Evolutionary conservation across 176 grass and related monocot genomes (phyloP).

Genomic region (Zoysia pacifica): DNA sequence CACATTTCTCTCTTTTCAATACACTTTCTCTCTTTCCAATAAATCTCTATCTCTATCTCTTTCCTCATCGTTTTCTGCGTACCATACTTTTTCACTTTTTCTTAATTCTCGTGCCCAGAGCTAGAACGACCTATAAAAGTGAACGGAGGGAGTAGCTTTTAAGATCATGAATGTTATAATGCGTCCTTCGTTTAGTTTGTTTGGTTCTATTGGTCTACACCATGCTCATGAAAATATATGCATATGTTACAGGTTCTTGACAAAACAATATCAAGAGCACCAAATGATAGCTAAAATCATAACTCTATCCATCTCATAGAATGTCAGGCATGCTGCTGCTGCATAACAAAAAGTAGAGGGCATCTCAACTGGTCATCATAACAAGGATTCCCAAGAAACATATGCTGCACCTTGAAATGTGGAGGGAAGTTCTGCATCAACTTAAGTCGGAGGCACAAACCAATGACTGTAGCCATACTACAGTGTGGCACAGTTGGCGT

Average conservation of each 20-base stretch:
- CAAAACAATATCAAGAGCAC: background rate
- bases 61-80: no score
- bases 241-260: background rate
- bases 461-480: slow-evolving; percentile 95
- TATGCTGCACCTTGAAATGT: slow-evolving; percentile 79
- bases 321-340: background rate
- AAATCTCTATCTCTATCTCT: no score
- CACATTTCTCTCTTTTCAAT: no score
- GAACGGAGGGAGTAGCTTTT: no score
- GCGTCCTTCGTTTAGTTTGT: background rate
- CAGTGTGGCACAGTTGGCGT: slow-evolving; percentile 98
- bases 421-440: slow-evolving; percentile 88
- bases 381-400: slow-evolving; percentile 9
- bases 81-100: no score
- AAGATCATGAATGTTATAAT: no score
- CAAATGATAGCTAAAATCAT: background rate
- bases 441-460: slow-evolving; percentile 88
- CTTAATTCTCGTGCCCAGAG: no score
- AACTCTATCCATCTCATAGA: background rate
- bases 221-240: background rate
- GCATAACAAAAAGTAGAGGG: background rate
- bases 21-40: no score
- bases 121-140: no score
- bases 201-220: background rate
- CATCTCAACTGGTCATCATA: background rate